These are phyloP conservation scores for Sporisorium exsertum DNA, from an alignment of 1,284 basidiomycete genomes.

Conservation along the genomic window DNA sequence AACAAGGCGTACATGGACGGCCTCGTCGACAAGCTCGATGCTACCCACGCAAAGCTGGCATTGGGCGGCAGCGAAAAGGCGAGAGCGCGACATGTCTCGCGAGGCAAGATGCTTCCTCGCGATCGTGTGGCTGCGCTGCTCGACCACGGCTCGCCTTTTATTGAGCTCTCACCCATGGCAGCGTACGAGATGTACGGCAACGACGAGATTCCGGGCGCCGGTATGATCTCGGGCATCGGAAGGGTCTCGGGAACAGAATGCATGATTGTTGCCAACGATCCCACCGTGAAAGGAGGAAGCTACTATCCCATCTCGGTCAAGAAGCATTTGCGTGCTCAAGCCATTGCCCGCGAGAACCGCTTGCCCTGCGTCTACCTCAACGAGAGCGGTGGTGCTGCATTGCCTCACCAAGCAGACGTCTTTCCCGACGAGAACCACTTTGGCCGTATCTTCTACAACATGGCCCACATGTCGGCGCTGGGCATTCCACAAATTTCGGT, in stretches of 20 bases:
- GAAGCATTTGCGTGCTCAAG: slow-evolving; percentile 93
- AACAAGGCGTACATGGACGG: slow-evolving; percentile 59
- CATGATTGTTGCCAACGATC: slow-evolving; percentile 90
- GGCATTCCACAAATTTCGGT: slow-evolving; percentile 91
- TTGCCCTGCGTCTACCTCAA: slow-evolving; percentile 93
- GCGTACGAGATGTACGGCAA: slow-evolving; percentile 86
- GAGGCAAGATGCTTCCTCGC: slow-evolving; percentile 86
- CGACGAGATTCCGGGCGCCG: slow-evolving; percentile 85
- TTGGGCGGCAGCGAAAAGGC: slow-evolving; percentile 75
- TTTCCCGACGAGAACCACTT: slow-evolving; percentile 93
- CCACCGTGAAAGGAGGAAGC: slow-evolving; percentile 70
- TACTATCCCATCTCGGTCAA: slow-evolving; percentile 89
- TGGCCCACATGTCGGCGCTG: slow-evolving; percentile 91
- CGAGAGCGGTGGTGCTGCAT: slow-evolving; percentile 91
- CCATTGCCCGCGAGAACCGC: slow-evolving; percentile 88
- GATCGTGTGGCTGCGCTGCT: slow-evolving; percentile 79
- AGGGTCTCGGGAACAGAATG: slow-evolving; percentile 83
- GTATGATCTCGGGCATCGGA: slow-evolving; percentile 89
- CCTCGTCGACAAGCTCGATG: slow-evolving; percentile 55
- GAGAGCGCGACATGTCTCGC: slow-evolving; percentile 80
- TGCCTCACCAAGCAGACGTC: slow-evolving; percentile 91
- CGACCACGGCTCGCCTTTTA: slow-evolving; percentile 87
- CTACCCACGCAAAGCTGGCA: slow-evolving; percentile 50
- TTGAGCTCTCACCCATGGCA: slow-evolving; percentile 87
- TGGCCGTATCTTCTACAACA: slow-evolving; percentile 95